Evolutionary conservation across 2,329 filamentous ascomycete species (phyloP).

Genomic region (Penicillium sp.): DNA sequence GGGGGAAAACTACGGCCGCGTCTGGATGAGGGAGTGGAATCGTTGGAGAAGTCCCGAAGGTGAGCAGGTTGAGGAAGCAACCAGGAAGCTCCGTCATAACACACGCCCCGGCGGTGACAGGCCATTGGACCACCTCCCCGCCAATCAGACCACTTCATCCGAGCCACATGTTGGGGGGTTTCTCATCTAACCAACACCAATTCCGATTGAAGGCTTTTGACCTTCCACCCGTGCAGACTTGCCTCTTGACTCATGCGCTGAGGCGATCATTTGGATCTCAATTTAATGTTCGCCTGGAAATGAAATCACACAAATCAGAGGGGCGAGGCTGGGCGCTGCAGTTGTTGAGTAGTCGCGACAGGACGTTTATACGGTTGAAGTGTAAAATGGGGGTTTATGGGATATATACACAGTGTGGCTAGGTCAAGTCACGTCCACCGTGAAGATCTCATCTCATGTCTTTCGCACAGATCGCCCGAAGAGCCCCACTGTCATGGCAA

Average conservation of each 20-base stretch:
- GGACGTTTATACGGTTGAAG: too few relatives aligned
- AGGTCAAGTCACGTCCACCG: too few relatives aligned
- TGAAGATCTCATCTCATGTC: not conserved
- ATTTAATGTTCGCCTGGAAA: not conserved
- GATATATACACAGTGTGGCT: not conserved
- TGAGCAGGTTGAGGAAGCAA: not conserved
- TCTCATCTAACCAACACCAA: too few relatives aligned
- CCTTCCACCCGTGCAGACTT: not conserved
- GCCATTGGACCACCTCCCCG: not conserved
- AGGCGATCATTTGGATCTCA: not conserved
- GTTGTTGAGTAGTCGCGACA: not conserved
- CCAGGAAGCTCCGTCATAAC: slow-evolving; percentile 3
- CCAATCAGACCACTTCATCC: not conserved
- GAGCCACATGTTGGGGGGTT: not conserved
- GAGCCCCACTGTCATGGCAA: not conserved
- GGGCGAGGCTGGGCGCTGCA: not conserved
- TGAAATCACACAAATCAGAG: not conserved
- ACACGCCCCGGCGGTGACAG: not conserved
- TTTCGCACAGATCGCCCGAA: not conserved
- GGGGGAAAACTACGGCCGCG: not conserved
- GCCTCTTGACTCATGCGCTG: not conserved
- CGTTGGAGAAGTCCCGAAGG: not conserved
- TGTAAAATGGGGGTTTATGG: too few relatives aligned
- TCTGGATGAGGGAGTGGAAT: not conserved
- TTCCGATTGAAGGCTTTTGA: not conserved